Conservation (phyloP, 371 early-diverging fungal genomes). For the Syncephalastrum racemosum region DNA sequence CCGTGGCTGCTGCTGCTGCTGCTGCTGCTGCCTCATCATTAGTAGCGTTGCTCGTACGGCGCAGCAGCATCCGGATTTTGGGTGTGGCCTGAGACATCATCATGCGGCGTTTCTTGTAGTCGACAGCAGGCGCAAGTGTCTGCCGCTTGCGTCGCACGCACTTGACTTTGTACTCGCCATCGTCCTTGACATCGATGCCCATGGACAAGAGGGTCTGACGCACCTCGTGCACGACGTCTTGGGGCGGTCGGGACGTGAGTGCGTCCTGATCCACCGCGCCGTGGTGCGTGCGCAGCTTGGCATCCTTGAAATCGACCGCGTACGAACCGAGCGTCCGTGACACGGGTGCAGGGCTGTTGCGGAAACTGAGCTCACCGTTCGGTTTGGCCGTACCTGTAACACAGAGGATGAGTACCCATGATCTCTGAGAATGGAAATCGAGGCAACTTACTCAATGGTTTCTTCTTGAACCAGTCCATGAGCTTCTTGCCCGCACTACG, state of each 20-base stretch:
- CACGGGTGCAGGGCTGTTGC: too few species aligned
- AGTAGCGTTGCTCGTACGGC: conserved; percentile 25
- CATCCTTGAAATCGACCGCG: conserved; percentile 30
- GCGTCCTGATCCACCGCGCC: conserved; percentile 82
- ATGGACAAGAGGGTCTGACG: conserved; percentile 61
- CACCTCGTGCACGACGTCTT: conserved; percentile 69
- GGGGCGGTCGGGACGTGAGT: conserved; percentile 70
- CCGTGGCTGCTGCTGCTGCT: background rate
- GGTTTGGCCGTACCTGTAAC: too few species aligned
- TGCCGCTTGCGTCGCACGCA: conserved; percentile 46
- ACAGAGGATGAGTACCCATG: too few species aligned
- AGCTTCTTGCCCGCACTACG: conserved; percentile 63
- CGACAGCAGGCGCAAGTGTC: background rate
- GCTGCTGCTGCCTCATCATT: conserved; percentile 7
- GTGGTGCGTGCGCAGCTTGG: conserved; percentile 73
- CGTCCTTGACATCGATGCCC: conserved; percentile 74
- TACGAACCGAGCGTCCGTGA: conserved; percentile 1
- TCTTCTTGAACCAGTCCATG: conserved; percentile 73
- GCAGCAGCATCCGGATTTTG: conserved; percentile 31
- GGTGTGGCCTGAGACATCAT: conserved; percentile 1
- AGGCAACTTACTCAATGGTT: conserved; percentile 53
- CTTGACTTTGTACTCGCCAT: conserved; percentile 74
- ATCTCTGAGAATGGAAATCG: too few species aligned
- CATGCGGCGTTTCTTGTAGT: conserved; percentile 15
- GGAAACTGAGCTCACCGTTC: too few species aligned